Percentiles rank a stretch among this genome's conserved stretches.
Evolutionary conservation across 306 rosid genomes (phyloP).

Genomic region (Rosa rugosa): DNA sequence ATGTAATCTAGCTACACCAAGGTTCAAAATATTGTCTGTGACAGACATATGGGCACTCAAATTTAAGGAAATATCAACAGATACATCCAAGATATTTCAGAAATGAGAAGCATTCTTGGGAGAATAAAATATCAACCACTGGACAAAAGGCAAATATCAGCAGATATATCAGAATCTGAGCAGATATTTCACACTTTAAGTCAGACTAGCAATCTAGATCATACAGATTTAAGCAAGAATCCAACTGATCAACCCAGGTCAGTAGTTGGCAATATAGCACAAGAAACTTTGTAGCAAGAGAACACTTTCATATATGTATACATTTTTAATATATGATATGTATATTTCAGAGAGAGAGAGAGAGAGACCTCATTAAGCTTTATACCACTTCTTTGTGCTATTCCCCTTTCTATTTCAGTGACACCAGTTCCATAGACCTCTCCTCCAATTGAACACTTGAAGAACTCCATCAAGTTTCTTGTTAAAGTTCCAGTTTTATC

Average conservation of each 20-base stretch:
- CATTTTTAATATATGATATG: too few relatives aligned
- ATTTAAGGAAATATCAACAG: not conserved
- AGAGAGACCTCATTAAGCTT: constrained; percentile 50
- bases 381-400: constrained; percentile 71
- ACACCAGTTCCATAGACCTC: constrained; percentile 88
- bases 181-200: not conserved
- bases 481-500: constrained; percentile 99
- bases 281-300: not conserved
- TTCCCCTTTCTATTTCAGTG: constrained; percentile 90
- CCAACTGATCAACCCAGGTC: not conserved
- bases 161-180: not conserved
- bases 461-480: constrained; percentile 97
- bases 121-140: not conserved
- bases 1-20: not conserved
- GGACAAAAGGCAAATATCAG: not conserved
- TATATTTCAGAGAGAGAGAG: not conserved
- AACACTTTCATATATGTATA: too few relatives aligned
- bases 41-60: not conserved
- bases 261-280: not conserved
- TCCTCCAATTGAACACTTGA: constrained; percentile 97
- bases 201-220: not conserved
- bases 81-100: not conserved
- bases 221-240: too few relatives aligned
- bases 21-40: not conserved
- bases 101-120: not conserved